Conservation (phyloP, 768 basidiomycete genomes). For the Sporobolomyces roseus region DNA sequence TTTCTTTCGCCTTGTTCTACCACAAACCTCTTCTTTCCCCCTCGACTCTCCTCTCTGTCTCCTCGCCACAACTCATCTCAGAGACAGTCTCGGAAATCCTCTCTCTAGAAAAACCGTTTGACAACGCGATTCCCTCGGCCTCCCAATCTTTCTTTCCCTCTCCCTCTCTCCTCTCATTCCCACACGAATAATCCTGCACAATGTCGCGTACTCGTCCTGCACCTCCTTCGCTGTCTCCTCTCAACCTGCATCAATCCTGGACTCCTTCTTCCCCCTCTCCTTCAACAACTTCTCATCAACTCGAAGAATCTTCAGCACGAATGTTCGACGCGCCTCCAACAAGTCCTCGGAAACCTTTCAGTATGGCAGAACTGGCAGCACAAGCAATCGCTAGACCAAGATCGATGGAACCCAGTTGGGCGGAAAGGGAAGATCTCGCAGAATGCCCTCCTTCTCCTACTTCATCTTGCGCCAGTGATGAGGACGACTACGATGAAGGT, state of each 20-base stretch:
- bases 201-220: slow-evolving; percentile 17
- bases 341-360: slow-evolving; percentile 34
- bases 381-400: slow-evolving; percentile 32
- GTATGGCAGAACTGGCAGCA: slow-evolving; percentile 29
- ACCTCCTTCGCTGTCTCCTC: slow-evolving; percentile 12
- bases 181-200: background rate
- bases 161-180: background rate
- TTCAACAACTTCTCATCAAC: background rate
- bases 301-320: background rate
- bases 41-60: too few species aligned
- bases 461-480: slow-evolving; percentile 20
- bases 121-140: too few species aligned
- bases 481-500: slow-evolving; percentile 10
- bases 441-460: slow-evolving; percentile 27
- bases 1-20: too few species aligned
- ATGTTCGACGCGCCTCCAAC: slow-evolving; percentile 18
- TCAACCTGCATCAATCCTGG: slow-evolving; percentile 13
- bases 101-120: too few species aligned
- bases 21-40: too few species aligned
- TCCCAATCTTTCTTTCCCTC: background rate
- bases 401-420: slow-evolving; percentile 32
- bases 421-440: slow-evolving; percentile 31
- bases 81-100: too few species aligned
- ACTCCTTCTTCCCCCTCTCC: slow-evolving; percentile 3
- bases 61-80: too few species aligned